Conservation (phyloP, 2,329 filamentous ascomycete genomes). For the Cercospora sp. region DNA sequence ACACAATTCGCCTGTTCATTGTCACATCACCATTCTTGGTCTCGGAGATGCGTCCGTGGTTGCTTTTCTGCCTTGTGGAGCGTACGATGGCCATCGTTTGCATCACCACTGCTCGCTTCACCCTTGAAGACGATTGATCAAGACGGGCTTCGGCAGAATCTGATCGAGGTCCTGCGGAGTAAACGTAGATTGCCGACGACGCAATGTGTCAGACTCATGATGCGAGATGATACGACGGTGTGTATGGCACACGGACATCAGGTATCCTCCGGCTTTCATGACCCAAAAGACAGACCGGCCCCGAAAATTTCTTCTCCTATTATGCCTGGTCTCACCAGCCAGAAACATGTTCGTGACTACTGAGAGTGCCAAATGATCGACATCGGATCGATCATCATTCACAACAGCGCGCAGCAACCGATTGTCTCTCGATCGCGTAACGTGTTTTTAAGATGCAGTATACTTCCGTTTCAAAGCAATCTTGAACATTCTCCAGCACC, state of each 20-base stretch:
- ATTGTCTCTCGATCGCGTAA: not conserved
- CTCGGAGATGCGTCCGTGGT: not conserved
- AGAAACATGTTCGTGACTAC: not conserved
- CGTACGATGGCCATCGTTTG: not conserved
- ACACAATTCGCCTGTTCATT: not conserved
- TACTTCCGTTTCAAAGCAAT: no score
- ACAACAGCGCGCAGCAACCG: not conserved
- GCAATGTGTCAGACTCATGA: not conserved
- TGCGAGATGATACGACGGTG: not conserved
- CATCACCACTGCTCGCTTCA: not conserved
- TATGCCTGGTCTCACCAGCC: not conserved
- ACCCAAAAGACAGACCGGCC: not conserved
- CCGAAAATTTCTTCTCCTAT: not conserved
- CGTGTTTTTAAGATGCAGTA: not conserved
- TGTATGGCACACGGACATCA: not conserved
- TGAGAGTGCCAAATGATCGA: not conserved
- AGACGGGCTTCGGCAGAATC: not conserved
- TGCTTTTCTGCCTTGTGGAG: not conserved
- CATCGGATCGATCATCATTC: not conserved
- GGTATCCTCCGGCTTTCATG: not conserved
- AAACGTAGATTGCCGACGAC: not conserved
- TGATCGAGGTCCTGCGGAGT: not conserved
- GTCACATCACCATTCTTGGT: not conserved
- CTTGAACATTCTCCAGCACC: not conserved
- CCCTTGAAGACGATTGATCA: not conserved